phyloP scores from a whole-genome alignment of 1,284 basidiomycete genomes.

The Phellopilus nigrolimitatus region DNA sequence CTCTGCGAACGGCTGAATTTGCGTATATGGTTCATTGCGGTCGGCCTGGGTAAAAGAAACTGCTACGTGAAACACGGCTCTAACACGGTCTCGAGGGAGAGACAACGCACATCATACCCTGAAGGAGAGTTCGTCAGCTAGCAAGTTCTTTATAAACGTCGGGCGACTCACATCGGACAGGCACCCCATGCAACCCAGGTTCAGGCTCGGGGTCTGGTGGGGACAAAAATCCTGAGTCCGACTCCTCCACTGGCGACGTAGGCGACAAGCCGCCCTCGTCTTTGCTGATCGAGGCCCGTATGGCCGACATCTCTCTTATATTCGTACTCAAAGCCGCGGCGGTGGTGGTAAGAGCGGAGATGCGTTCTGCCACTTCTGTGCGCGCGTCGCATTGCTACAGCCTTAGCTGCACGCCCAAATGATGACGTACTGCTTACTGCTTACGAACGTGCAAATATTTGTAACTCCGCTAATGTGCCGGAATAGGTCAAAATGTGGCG shows the following conservation, averaged over 20 bases:
- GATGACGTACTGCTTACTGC: no score
- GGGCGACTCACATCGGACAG: constrained; percentile 27
- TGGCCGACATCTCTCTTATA: neutral
- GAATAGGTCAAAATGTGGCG: no score
- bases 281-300: neutral
- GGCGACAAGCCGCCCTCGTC: constrained; percentile 38
- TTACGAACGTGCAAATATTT: no score
- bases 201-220: constrained; percentile 23
- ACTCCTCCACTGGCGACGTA: constrained; percentile 32
- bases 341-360: no score
- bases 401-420: no score
- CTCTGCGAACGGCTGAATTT: constrained; percentile 77
- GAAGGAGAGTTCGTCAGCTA: neutral
- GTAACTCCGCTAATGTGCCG: no score
- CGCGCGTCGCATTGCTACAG: no score
- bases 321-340: no score
- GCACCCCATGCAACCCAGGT: constrained; percentile 28
- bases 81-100: constrained; percentile 19
- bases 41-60: constrained; percentile 53
- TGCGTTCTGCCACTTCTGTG: no score
- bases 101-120: constrained; percentile 47
- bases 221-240: constrained; percentile 26
- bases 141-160: neutral
- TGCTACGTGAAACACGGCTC: neutral
- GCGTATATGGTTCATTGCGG: constrained; percentile 74